These are phyloP conservation scores for Terana coerulea DNA, from an alignment of 768 basidiomycete species.

Conservation along the genomic window DNA sequence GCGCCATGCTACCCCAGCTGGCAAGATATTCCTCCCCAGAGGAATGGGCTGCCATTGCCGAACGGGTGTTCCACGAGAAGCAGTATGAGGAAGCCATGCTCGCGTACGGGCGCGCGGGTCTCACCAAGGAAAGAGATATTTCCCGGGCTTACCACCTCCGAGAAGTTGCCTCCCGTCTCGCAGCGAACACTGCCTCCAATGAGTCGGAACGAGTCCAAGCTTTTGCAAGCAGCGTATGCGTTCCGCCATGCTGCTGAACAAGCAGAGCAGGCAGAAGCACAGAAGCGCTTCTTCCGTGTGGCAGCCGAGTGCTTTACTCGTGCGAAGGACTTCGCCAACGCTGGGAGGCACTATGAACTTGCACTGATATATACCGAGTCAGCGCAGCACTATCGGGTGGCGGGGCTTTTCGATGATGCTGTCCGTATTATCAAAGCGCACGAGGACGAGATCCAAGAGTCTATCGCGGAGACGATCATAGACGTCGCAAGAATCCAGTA, in stretches of 20 bases:
- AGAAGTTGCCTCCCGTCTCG: constrained; percentile 40
- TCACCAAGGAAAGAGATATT: constrained; percentile 38
- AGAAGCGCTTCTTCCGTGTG: not conserved
- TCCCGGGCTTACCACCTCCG: constrained; percentile 52
- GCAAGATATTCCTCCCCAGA: constrained; percentile 47
- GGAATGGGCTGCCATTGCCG: constrained; percentile 44
- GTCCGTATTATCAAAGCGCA: constrained; percentile 39
- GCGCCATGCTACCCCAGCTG: constrained; percentile 45
- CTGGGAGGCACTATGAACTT: constrained; percentile 39
- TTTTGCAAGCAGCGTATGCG: not conserved
- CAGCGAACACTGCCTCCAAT: constrained; percentile 26
- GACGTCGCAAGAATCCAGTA: constrained; percentile 14
- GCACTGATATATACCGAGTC: constrained; percentile 41
- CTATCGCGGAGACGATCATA: constrained; percentile 33
- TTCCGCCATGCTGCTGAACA: constrained; percentile 1
- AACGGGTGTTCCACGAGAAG: constrained; percentile 37
- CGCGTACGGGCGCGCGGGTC: constrained; percentile 45
- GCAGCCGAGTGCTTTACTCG: constrained; percentile 22
- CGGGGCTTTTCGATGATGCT: constrained; percentile 50
- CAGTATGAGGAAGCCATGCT: constrained; percentile 51
- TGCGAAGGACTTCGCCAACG: constrained; percentile 29
- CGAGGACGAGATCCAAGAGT: constrained; percentile 28
- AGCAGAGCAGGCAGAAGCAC: constrained; percentile 5
- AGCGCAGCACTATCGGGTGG: constrained; percentile 43
- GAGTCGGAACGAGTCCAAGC: not conserved